Evolutionary conservation across 768 basidiomycete genomes (phyloP), one percentile per base, ranked within the genome.

Genomic region (Phlegmacium glaucopus): DNA sequence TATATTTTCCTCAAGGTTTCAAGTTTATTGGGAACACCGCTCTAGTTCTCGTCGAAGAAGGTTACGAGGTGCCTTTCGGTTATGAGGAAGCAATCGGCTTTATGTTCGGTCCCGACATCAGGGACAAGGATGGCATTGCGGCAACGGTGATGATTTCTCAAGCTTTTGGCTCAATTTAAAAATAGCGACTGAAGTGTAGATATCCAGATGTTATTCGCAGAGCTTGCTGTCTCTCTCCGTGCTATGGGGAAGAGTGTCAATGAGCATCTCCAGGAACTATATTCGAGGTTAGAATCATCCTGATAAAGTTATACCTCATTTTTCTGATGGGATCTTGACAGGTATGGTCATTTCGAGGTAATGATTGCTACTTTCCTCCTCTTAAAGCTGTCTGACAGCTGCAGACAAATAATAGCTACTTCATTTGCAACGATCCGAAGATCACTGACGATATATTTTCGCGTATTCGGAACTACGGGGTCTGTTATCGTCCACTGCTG

Each of bases 61-160:
- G 90, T 2, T 89, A 78, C 57, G 77, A 84, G 35, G 83, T 86
- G 9, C 80, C 78, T 0, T 93, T 94, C 57, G 90, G 85, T 9
- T 94, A 94, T 58, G 92, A 94, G 60, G 92, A 94, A 66, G 92
- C 93, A 1, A 93, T 94, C 45, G 92, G 92, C 3, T 94, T 80
- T 60, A 93, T 93, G 90, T 83, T 91, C 63, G 88, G 89, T 22
- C 70, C 78, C 11, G 71, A 82, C 22, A 79, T 94, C 54, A 75
- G 87, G 29, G 92, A 94, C 62, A 94, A 94, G 61, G 92, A 94
- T 60, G 92, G 92, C 2, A 80, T 94, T 43, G 78, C 87, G 42
- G 90, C 90, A 5, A 82, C 84, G 17, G 91, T 91, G 55, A 22
- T 22, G 56, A 65, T 57, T 30, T 3, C 27, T 12, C 35, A 13